A percentile compares a stretch with the other conserved stretches of the same genome.
phyloP scores from a whole-genome alignment of 345 rosid genomes.

The Noccaea caerulescens region DNA sequence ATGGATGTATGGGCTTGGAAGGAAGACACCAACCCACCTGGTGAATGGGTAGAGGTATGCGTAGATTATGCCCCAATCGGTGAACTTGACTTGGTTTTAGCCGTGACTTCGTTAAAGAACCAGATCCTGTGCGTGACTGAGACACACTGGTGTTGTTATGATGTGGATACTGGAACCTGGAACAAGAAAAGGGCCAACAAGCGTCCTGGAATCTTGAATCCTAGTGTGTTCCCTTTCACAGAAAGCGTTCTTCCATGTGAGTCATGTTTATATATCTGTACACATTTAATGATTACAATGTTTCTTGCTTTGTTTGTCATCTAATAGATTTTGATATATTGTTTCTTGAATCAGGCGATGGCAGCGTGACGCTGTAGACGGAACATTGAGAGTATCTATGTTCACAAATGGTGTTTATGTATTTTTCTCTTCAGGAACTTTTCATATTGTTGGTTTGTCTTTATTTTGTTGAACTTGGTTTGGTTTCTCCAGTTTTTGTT shows the following conservation, averaged over 20 bases:
- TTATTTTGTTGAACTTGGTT: no score
- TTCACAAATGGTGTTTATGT: background rate
- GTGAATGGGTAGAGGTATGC: slow-evolving; percentile 26
- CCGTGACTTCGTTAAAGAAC: slow-evolving; percentile 15
- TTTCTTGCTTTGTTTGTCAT: background rate
- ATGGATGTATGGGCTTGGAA: slow-evolving; percentile 41
- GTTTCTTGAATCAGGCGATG: slow-evolving; percentile 29
- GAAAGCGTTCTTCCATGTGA: slow-evolving; percentile 47
- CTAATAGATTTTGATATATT: background rate
- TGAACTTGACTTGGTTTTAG: slow-evolving; percentile 13
- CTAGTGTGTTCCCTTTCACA: slow-evolving; percentile 34
- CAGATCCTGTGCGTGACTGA: slow-evolving; percentile 35
- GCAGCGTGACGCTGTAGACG: slow-evolving; percentile 14
- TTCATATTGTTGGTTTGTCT: background rate
- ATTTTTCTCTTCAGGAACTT: background rate
- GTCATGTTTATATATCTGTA: slow-evolving; percentile 13
- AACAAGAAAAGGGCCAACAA: background rate
- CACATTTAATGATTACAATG: background rate
- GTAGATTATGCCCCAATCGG: background rate
- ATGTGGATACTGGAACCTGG: slow-evolving; percentile 29
- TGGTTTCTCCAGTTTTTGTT: no score
- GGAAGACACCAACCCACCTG: slow-evolving; percentile 1
- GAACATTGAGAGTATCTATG: background rate
- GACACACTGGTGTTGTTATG: slow-evolving; percentile 23
- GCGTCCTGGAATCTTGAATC: background rate